Conservation (phyloP, 2,329 filamentous ascomycete genomes). For the Oidium heveae region DNA sequence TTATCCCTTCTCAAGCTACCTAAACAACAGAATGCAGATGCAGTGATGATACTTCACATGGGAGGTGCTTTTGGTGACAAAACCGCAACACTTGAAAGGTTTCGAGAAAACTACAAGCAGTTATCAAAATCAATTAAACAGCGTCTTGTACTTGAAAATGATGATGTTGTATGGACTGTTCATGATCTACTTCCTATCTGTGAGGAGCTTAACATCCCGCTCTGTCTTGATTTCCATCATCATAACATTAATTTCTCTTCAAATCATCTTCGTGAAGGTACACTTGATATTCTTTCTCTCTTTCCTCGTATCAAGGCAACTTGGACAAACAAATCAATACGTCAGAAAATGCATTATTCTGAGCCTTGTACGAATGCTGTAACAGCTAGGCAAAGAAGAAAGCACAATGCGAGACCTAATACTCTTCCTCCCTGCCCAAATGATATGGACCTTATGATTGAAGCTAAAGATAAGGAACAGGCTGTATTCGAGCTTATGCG, state of each 20-base stretch:
- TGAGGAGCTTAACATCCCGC: conserved; percentile 77
- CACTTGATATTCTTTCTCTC: conserved; percentile 49
- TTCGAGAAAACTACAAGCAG: conserved; percentile 27
- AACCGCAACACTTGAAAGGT: conserved; percentile 20
- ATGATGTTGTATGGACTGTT: conserved; percentile 80
- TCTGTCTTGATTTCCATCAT: conserved; percentile 84
- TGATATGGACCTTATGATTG: conserved; percentile 94
- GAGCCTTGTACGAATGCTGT: conserved; percentile 56
- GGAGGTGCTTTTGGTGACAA: conserved; percentile 76
- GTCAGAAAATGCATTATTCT: conserved; percentile 92
- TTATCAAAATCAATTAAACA: conserved; percentile 46
- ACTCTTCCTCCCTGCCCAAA: conserved; percentile 59
- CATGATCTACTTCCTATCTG: conserved; percentile 77
- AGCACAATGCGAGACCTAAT: conserved; percentile 58
- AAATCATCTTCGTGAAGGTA: conserved; percentile 53
- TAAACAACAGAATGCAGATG: conserved; percentile 55
- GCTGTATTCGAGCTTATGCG: conserved; percentile 88
- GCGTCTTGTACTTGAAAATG: conserved; percentile 74
- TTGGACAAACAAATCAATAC: conserved; percentile 65
- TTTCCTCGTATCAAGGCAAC: conserved; percentile 59
- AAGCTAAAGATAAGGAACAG: conserved; percentile 95
- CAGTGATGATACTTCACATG: conserved; percentile 87
- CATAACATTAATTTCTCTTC: conserved; percentile 81
- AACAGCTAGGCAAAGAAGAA: conserved; percentile 53
- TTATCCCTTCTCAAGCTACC: conserved; percentile 53